Evolutionary conservation across 2,329 filamentous ascomycete species (phyloP).

Genomic region (Aspergillus sp.): DNA sequence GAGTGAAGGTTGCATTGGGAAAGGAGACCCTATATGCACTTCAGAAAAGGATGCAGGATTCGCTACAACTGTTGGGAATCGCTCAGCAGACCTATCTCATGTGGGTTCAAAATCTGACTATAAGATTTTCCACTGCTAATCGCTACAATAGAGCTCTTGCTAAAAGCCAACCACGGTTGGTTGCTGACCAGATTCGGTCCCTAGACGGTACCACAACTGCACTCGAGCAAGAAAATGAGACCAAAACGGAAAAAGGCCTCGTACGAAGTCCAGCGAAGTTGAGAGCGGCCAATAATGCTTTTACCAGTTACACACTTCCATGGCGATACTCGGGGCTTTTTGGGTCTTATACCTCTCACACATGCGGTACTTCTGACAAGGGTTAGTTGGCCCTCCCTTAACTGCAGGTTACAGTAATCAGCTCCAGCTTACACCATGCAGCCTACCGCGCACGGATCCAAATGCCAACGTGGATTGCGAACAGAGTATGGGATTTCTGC

Average conservation of each 20-base stretch:
- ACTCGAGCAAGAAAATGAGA: not conserved
- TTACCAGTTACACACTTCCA: not conserved
- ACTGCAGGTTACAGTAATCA: not conserved
- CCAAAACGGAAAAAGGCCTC: not conserved
- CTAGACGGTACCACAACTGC: not conserved
- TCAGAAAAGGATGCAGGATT: not conserved
- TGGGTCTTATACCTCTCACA: not conserved
- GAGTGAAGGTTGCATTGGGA: not conserved
- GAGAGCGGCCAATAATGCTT: not conserved
- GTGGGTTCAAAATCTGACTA: not conserved
- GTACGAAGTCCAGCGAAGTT: not conserved
- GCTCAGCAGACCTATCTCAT: not conserved
- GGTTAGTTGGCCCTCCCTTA: not conserved
- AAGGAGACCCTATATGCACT: not conserved
- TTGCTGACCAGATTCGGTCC: not conserved
- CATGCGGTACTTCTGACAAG: not conserved
- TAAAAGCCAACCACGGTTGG: not conserved
- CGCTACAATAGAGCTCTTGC: not conserved
- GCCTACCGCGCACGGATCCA: not conserved
- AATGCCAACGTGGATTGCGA: not conserved
- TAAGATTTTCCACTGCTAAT: not conserved
- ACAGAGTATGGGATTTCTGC: not conserved
- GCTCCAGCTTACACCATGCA: not conserved
- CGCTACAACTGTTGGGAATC: not conserved
- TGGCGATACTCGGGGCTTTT: not conserved